Conservation (phyloP, 768 basidiomycete genomes). For the Phylloporus arenicola region DNA sequence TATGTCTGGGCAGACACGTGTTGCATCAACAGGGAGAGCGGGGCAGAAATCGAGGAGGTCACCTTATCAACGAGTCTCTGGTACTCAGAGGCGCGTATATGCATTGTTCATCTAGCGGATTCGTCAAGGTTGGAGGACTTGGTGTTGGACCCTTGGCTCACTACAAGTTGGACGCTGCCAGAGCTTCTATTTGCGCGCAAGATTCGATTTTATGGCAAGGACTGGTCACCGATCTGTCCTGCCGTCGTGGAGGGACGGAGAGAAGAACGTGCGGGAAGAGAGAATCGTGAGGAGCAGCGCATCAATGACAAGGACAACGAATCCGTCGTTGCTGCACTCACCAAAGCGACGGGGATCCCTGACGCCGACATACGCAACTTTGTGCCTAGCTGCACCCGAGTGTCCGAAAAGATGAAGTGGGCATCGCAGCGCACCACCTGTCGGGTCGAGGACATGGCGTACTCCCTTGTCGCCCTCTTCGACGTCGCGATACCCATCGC, state of each 20-base stretch:
- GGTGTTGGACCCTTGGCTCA: constrained; percentile 21
- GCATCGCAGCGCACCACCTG: constrained; percentile 18
- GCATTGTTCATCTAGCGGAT: constrained; percentile 21
- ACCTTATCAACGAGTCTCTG: constrained; percentile 21
- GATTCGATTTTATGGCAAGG: constrained; percentile 21
- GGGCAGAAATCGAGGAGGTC: constrained; percentile 26
- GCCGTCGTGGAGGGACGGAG: constrained; percentile 9
- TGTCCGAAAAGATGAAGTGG: constrained; percentile 25
- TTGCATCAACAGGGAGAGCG: constrained; percentile 25
- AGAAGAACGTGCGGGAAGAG: constrained; percentile 9
- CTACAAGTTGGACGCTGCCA: constrained; percentile 19
- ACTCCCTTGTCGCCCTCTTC: constrained; percentile 22
- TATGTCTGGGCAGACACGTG: constrained; percentile 27
- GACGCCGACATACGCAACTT: constrained; percentile 20
- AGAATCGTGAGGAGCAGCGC: constrained; percentile 11
- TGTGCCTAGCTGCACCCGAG: constrained; percentile 12
- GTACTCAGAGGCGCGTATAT: constrained; percentile 21
- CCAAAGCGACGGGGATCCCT: constrained; percentile 17
- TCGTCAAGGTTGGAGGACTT: constrained; percentile 21
- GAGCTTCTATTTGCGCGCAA: constrained; percentile 21
- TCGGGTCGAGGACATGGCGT: constrained; percentile 21
- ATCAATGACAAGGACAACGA: constrained; percentile 23
- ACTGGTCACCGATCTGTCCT: constrained; percentile 22
- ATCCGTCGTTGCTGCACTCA: constrained; percentile 10
- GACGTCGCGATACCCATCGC: constrained; percentile 19